phyloP scores from a whole-genome alignment of 2,329 filamentous ascomycete genomes.

The Alternaria conjuncta region DNA sequence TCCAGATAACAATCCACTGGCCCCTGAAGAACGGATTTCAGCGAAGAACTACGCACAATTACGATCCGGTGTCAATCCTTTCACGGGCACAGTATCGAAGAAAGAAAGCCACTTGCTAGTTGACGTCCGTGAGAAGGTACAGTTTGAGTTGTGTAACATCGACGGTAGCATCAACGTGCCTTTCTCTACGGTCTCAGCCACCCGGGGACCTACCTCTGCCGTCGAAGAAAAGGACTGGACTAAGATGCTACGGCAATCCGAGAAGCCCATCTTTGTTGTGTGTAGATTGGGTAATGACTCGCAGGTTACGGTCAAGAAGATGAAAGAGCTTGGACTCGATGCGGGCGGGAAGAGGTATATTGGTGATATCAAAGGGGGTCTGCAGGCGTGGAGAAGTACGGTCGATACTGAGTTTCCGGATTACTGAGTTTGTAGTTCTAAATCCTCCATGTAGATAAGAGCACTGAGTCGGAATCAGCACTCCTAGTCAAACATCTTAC shows the following conservation, averaged over 20 bases:
- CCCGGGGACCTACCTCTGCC: not conserved
- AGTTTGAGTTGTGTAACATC: conserved; percentile 81
- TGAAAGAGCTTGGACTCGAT: conserved; percentile 67
- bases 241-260: conserved; percentile 31
- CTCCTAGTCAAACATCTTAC: not conserved
- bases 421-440: conserved; percentile 50
- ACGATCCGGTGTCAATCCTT: conserved; percentile 40
- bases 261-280: conserved; percentile 70
- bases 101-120: conserved; percentile 65
- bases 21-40: conserved; percentile 70
- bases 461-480: no score
- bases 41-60: conserved; percentile 64
- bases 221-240: conserved; percentile 36
- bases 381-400: conserved; percentile 73
- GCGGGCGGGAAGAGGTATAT: conserved; percentile 64
- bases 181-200: conserved; percentile 62
- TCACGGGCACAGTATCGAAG: conserved; percentile 37
- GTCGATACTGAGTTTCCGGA: conserved; percentile 68
- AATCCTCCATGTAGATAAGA: accelerated
- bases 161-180: conserved; percentile 77
- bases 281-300: conserved; percentile 82
- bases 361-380: conserved; percentile 73
- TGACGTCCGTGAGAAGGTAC: conserved; percentile 84
- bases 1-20: conserved; percentile 62
- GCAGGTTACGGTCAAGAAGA: conserved; percentile 69